Evolutionary conservation across 345 rosid species (phyloP).

Genomic region (Salix udensis): DNA sequence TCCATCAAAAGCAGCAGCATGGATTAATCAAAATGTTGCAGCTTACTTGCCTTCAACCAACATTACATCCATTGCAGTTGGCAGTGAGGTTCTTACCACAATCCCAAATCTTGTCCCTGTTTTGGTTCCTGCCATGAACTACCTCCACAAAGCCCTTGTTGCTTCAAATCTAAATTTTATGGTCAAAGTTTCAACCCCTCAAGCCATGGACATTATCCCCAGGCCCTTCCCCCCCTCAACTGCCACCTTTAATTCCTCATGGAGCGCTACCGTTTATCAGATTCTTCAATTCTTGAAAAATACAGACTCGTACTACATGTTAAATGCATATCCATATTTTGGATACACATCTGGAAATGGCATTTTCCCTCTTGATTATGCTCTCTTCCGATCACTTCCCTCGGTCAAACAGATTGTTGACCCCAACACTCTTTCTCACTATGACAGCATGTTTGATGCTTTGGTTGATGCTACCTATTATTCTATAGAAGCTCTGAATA

Average conservation of each 20-base stretch:
- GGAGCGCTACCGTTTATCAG: constrained; percentile 73
- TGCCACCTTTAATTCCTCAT: constrained; percentile 67
- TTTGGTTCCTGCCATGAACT: constrained; percentile 71
- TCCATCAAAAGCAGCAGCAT: constrained; percentile 74
- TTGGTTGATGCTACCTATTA: constrained; percentile 98
- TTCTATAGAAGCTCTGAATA: constrained; percentile 64
- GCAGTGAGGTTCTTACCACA: constrained; percentile 81
- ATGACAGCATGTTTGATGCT: constrained; percentile 94
- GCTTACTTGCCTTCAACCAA: constrained; percentile 82
- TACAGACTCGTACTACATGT: constrained; percentile 78
- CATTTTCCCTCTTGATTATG: constrained; percentile 85
- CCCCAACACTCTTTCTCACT: constrained; percentile 87
- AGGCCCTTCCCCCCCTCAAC: constrained; percentile 93
- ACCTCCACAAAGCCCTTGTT: constrained; percentile 83
- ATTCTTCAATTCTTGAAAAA: constrained; percentile 89
- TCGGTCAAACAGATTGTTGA: constrained; percentile 93
- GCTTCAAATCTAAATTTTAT: constrained; percentile 74
- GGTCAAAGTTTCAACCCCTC: constrained; percentile 81
- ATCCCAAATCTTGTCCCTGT: constrained; percentile 70
- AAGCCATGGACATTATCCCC: constrained; percentile 77
- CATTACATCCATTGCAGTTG: constrained; percentile 89
- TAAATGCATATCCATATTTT: constrained; percentile 90
- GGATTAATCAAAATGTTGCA: constrained; percentile 82
- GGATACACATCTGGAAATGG: constrained; percentile 83
- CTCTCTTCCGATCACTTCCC: constrained; percentile 67